Evolutionary conservation across 2,329 filamentous ascomycete genomes (phyloP).

Genomic region (Xylaria digitata): DNA sequence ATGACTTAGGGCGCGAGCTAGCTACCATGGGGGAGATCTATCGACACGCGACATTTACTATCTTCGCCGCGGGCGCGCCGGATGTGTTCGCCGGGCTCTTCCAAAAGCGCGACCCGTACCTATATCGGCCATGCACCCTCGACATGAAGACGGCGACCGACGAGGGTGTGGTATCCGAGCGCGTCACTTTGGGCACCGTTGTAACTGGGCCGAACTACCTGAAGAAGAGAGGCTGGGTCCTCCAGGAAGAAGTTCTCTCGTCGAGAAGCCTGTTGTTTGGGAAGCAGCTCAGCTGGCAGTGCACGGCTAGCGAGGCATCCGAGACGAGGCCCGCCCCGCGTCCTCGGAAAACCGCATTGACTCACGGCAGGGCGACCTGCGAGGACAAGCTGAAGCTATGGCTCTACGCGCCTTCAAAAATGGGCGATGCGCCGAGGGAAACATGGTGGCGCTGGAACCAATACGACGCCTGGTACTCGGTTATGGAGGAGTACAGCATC

Average conservation of each 20-base stretch:
- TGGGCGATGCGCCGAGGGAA: constrained; percentile 5
- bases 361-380: background rate
- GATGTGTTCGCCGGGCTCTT: constrained; percentile 38
- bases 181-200: constrained; percentile 28
- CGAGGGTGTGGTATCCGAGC: background rate
- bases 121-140: constrained; percentile 30
- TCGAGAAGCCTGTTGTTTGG: constrained; percentile 40
- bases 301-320: constrained; percentile 26
- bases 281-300: constrained; percentile 40
- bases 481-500: constrained; percentile 39
- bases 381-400: constrained; percentile 32
- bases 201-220: constrained; percentile 36
- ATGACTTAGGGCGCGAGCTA: constrained; percentile 33
- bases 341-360: constrained; percentile 13
- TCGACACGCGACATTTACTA: constrained; percentile 34
- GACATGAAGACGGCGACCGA: background rate
- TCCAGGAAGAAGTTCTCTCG: constrained; percentile 44
- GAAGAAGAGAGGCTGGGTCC: constrained; percentile 39
- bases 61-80: constrained; percentile 34
- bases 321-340: constrained; percentile 37
- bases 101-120: constrained; percentile 23
- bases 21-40: constrained; percentile 37
- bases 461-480: constrained; percentile 37
- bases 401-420: constrained; percentile 29
- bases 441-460: constrained; percentile 18